Percentiles rank a stretch among this genome's conserved stretches.
These are phyloP conservation scores for Naganishia vishniacii DNA, from an alignment of 768 basidiomycete species.

Conservation along the genomic window DNA sequence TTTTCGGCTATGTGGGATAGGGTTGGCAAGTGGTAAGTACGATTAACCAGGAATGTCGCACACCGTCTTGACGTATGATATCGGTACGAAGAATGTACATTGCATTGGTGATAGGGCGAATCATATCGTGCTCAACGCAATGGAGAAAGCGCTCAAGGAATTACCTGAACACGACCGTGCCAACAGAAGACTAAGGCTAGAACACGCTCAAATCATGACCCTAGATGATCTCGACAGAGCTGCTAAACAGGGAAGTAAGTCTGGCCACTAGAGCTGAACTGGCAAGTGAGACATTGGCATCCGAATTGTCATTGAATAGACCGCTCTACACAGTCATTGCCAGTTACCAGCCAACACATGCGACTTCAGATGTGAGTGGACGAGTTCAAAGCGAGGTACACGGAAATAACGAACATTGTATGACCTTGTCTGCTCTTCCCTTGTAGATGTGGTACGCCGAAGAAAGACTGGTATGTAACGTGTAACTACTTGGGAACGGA, in stretches of 20 bases:
- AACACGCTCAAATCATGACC: conserved; percentile 87
- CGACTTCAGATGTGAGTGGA: conserved; percentile 56
- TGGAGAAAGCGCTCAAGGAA: conserved; percentile 59
- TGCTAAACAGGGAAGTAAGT: conserved; percentile 66
- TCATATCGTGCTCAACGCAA: conserved; percentile 72
- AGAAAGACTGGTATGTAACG: conserved; percentile 56
- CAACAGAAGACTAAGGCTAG: conserved; percentile 64
- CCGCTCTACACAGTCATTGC: conserved; percentile 62
- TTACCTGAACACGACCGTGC: conserved; percentile 21
- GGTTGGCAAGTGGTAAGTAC: conserved; percentile 75
- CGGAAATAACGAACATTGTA: no score
- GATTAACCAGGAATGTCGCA: neutral
- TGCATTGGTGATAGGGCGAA: conserved; percentile 70
- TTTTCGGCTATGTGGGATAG: conserved; percentile 24
- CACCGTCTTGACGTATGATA: neutral
- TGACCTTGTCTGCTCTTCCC: conserved; percentile 52
- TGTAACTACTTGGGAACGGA: conserved; percentile 41
- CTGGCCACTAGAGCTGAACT: no score
- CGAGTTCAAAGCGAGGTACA: no score
- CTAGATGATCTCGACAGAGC: conserved; percentile 63
- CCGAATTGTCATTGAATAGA: no score
- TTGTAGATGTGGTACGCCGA: conserved; percentile 92
- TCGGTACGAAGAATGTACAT: conserved; percentile 62
- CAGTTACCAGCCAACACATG: conserved; percentile 90
- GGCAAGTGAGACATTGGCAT: no score